These are phyloP conservation scores for Sphaerulina vaccinii DNA, from an alignment of 2,329 filamentous ascomycete genomes.

Conservation along the genomic window DNA sequence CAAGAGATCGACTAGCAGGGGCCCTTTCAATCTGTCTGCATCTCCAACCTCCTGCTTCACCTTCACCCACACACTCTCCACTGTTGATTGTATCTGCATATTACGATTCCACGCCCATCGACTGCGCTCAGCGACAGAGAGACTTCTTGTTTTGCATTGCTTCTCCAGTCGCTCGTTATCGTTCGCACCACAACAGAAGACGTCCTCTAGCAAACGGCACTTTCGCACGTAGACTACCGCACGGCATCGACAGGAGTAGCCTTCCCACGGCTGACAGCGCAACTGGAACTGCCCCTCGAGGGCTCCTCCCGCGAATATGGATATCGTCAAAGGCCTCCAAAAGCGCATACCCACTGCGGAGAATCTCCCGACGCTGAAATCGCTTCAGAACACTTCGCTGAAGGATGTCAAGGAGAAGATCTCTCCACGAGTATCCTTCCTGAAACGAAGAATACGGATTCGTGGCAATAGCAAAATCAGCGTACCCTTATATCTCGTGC, in stretches of 20 bases:
- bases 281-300: conserved; percentile 21
- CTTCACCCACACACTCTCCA: too few species aligned
- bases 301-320: conserved; percentile 38
- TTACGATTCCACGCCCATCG: too few species aligned
- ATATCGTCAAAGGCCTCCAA: conserved; percentile 44
- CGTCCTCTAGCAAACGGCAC: not conserved
- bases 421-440: conserved; percentile 67
- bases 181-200: not conserved
- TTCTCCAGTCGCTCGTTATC: not conserved
- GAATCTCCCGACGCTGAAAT: conserved; percentile 45
- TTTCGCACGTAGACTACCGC: conserved; percentile 4
- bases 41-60: too few species aligned
- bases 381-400: conserved; percentile 38
- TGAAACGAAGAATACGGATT: conserved; percentile 81
- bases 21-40: too few species aligned
- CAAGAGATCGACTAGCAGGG: too few species aligned
- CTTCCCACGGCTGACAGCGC: conserved; percentile 22
- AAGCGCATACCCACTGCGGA: conserved; percentile 48
- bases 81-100: too few species aligned
- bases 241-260: not conserved
- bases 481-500: conserved; percentile 85
- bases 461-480: conserved; percentile 90
- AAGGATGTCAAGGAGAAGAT: conserved; percentile 43
- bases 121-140: too few species aligned
- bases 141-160: too few species aligned